Evolutionary conservation across 202 grass and related monocot species (phyloP).

Genomic region (Bolboschoenoplectus hybrid): DNA sequence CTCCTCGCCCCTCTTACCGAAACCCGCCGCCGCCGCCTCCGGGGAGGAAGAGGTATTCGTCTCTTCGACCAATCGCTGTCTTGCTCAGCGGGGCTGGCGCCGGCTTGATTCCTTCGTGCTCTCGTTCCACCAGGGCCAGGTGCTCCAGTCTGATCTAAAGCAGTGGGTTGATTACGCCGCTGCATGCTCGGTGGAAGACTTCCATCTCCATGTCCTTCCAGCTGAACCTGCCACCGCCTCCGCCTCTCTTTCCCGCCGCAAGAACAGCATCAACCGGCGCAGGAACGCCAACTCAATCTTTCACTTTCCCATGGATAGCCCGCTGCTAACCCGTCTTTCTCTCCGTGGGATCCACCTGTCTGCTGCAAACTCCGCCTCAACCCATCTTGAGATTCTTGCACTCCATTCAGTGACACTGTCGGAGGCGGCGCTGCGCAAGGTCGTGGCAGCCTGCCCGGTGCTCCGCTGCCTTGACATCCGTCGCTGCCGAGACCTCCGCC

Average conservation of each 20-base stretch:
- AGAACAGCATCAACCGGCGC: conserved; percentile 24
- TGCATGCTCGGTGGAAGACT: conserved; percentile 65
- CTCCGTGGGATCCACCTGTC: conserved; percentile 60
- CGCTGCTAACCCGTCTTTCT: conserved; percentile 54
- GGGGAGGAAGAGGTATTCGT: conserved; percentile 32
- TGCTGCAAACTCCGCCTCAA: conserved; percentile 46
- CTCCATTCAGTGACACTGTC: conserved; percentile 60
- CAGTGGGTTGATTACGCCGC: conserved; percentile 69
- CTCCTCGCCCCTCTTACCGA: background rate
- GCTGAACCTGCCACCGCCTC: background rate
- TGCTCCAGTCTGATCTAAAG: conserved; percentile 50
- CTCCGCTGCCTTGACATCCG: conserved; percentile 73
- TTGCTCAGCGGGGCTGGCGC: conserved; percentile 48
- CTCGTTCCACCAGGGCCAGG: conserved; percentile 55
- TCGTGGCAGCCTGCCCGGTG: conserved; percentile 56
- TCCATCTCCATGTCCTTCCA: conserved; percentile 49
- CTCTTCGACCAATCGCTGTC: background rate
- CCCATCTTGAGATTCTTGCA: conserved; percentile 62
- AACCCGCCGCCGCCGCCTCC: background rate
- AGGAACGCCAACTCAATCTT: conserved; percentile 38
- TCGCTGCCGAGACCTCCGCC: conserved; percentile 62
- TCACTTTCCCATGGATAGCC: conserved; percentile 57
- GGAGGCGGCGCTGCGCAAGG: conserved; percentile 59
- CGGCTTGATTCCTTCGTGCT: conserved; percentile 59
- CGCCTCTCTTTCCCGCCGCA: background rate